Conservation (phyloP, 2,329 filamentous ascomycete species). For the Kalmusia sp. region DNA sequence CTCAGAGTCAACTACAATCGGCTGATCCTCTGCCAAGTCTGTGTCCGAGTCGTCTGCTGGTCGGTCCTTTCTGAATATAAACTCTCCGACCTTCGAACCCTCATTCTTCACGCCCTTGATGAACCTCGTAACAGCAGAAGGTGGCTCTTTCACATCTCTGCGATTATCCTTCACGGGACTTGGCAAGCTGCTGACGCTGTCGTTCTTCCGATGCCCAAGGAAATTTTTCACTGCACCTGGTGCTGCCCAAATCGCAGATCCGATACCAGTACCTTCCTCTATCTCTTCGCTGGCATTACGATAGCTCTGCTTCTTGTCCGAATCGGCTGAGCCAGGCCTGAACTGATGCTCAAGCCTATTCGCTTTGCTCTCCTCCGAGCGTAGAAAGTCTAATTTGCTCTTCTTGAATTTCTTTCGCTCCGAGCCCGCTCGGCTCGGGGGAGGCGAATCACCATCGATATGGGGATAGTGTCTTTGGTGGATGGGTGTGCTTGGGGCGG, state of each 20-base stretch:
- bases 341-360: slow-evolving; percentile 25
- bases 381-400: slow-evolving; percentile 51
- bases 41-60: slow-evolving; percentile 52
- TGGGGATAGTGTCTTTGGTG: slow-evolving; percentile 38
- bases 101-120: slow-evolving; percentile 79
- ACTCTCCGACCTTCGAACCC: slow-evolving; percentile 66
- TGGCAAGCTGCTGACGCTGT: slow-evolving; percentile 45
- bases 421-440: slow-evolving; percentile 40
- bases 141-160: slow-evolving; percentile 51
- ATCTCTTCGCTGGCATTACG: slow-evolving; percentile 42
- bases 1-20: slow-evolving; percentile 43
- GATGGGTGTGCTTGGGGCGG: slow-evolving; percentile 47
- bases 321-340: slow-evolving; percentile 24
- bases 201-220: slow-evolving; percentile 44
- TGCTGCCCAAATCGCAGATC: slow-evolving; percentile 38
- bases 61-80: slow-evolving; percentile 65
- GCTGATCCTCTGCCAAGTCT: slow-evolving; percentile 55
- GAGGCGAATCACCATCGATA: slow-evolving; percentile 46
- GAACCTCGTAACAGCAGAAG: slow-evolving; percentile 71
- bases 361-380: slow-evolving; percentile 46
- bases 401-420: slow-evolving; percentile 44
- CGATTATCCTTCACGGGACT: slow-evolving; percentile 42
- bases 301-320: slow-evolving; percentile 34
- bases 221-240: slow-evolving; percentile 42
- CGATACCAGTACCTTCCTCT: slow-evolving; percentile 36